Conservation (phyloP, 2,329 filamentous ascomycete species). For the Sporothrix dimorphospora region DNA sequence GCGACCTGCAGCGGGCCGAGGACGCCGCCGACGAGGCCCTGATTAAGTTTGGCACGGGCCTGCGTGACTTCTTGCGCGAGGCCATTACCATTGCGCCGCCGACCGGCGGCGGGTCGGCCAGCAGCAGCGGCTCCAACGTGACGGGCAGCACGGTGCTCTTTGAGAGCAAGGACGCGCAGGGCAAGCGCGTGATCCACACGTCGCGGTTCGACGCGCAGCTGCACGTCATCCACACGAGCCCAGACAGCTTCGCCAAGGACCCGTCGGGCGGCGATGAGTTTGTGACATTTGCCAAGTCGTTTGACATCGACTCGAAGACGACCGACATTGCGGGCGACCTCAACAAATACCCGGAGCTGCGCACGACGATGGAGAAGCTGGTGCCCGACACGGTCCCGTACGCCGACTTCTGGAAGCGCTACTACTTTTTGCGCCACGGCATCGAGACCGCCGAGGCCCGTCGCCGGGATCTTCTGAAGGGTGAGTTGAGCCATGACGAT, state of each 20-base stretch:
- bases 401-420: constrained; percentile 86
- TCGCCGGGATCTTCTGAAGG: constrained; percentile 86
- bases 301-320: constrained; percentile 83
- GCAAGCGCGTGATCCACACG: constrained; percentile 91
- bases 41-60: constrained; percentile 85
- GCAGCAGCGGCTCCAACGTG: constrained; percentile 7
- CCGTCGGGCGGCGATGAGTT: constrained; percentile 72
- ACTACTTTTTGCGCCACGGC: constrained; percentile 91
- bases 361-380: constrained; percentile 88
- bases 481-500: constrained; percentile 50
- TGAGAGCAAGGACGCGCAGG: constrained; percentile 87
- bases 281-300: constrained; percentile 70
- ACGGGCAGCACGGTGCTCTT: constrained; percentile 70
- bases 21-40: constrained; percentile 96
- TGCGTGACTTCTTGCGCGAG: constrained; percentile 86
- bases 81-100: constrained; percentile 87
- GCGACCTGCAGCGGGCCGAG: constrained; percentile 88
- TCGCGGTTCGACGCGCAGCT: constrained; percentile 94
- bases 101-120: constrained; percentile 50
- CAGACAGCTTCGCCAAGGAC: constrained; percentile 82
- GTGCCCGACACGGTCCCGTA: constrained; percentile 95
- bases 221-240: constrained; percentile 87
- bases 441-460: constrained; percentile 92
- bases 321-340: constrained; percentile 79
- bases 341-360: constrained; percentile 82